Evolutionary conservation across 148 eudicot species (phyloP).

Genomic region (Linanthus parryae): DNA sequence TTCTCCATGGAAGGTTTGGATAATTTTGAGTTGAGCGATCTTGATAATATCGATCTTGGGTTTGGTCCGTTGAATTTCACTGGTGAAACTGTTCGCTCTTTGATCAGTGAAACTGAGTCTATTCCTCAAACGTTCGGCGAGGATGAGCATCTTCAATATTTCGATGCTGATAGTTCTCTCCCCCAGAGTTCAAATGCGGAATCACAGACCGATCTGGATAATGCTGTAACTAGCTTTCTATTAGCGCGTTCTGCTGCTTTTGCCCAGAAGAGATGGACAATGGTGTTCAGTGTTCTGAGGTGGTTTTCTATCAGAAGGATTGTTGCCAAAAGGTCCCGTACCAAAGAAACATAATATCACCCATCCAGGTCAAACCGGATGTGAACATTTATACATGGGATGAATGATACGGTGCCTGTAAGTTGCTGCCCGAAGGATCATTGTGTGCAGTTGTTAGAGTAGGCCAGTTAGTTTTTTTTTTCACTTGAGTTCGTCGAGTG

Average conservation of each 20-base stretch:
- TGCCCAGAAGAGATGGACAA: conserved; percentile 14
- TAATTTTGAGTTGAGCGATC: conserved; percentile 37
- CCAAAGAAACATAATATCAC: no score
- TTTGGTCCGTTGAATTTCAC: conserved; percentile 41
- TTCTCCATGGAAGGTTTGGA: conserved; percentile 56
- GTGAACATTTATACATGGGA: no score
- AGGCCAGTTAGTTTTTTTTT: no score
- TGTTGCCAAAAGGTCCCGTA: conserved; percentile 3
- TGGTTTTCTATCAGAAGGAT: conserved; percentile 4
- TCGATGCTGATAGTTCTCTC: conserved; percentile 40
- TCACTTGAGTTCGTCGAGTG: no score
- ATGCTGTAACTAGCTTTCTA: conserved; percentile 26
- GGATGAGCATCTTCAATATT: conserved; percentile 39
- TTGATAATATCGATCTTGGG: conserved; percentile 42
- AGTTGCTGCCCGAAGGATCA: no score
- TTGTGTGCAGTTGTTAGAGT: no score
- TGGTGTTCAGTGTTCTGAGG: conserved; percentile 10
- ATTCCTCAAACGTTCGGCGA: conserved; percentile 33
- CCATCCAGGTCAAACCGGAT: no score
- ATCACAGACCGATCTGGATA: conserved; percentile 31
- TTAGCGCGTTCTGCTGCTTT: conserved; percentile 21
- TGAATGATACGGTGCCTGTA: no score
- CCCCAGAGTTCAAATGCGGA: conserved; percentile 27
- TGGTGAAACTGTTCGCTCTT: conserved; percentile 23
- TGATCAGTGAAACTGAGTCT: conserved; percentile 42